These are phyloP conservation scores for Brassica nigra DNA, from an alignment of 345 rosid genomes.

Conservation along the genomic window DNA sequence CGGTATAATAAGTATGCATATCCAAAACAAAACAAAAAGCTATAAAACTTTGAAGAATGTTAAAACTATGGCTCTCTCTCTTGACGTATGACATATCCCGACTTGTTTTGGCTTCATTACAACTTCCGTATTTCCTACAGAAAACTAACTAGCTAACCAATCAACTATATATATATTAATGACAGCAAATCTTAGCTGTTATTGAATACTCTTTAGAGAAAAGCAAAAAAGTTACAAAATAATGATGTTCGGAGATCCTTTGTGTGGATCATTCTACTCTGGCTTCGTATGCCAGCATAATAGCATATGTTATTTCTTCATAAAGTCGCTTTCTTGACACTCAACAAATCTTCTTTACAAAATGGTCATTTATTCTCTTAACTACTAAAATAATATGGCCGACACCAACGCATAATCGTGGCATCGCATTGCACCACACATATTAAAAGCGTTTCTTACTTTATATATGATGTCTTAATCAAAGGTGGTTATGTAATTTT, in stretches of 20 bases:
- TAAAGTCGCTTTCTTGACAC: constrained; percentile 35
- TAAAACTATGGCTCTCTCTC: background rate
- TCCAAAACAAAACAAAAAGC: background rate
- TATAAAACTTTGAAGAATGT: background rate
- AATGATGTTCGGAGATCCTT: background rate
- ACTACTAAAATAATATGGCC: constrained; percentile 30
- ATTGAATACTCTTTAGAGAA: constrained; percentile 19
- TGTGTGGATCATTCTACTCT: constrained; percentile 29
- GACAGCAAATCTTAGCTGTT: constrained; percentile 31
- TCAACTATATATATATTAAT: background rate
- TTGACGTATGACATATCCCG: background rate
- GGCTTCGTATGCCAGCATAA: constrained; percentile 32
- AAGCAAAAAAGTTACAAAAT: constrained; percentile 30
- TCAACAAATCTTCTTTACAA: background rate
- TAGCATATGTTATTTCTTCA: constrained; percentile 36
- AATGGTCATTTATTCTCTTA: background rate
- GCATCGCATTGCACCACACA: constrained; percentile 30
- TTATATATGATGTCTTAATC: constrained; percentile 28
- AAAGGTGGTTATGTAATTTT: constrained; percentile 10
- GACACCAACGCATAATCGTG: constrained; percentile 40
- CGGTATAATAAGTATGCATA: background rate
- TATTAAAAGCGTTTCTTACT: background rate
- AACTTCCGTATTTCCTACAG: background rate
- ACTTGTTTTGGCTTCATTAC: background rate
- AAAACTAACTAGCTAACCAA: background rate